Evolutionary conservation across 2,329 filamentous ascomycete species (phyloP).

Genomic region (Phaeosphaeriaceae sp.): DNA sequence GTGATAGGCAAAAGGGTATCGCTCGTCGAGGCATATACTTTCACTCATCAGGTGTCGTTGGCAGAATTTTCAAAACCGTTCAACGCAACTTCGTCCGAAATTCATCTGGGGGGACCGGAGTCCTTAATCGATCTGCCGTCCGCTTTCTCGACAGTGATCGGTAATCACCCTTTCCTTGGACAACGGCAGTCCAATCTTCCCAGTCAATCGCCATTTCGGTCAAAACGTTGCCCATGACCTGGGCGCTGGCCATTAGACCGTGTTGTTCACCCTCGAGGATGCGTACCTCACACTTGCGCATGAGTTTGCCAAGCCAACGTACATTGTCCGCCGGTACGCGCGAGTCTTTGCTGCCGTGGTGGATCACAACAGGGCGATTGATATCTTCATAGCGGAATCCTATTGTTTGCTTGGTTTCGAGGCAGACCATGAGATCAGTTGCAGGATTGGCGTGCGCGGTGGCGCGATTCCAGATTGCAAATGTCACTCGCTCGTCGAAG

Average conservation of each 20-base stretch:
- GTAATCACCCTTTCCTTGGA: constrained; percentile 19
- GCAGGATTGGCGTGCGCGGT: constrained; percentile 92
- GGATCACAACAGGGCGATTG: constrained; percentile 86
- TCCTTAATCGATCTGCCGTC: constrained; percentile 23
- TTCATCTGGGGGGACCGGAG: constrained; percentile 11
- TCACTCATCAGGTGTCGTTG: not conserved
- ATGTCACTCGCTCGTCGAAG: constrained; percentile 86
- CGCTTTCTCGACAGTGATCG: constrained; percentile 20
- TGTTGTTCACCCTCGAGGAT: constrained; percentile 92
- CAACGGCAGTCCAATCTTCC: constrained; percentile 54
- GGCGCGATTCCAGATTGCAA: constrained; percentile 92
- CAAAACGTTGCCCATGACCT: constrained; percentile 91
- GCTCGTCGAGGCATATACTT: not conserved
- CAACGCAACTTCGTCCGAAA: not conserved
- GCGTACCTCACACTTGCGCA: constrained; percentile 90
- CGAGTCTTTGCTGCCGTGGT: constrained; percentile 89
- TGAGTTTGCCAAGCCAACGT: constrained; percentile 90
- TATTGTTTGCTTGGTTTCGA: constrained; percentile 88
- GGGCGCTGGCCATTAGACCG: constrained; percentile 91
- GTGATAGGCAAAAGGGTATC: not conserved
- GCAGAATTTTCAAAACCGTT: not conserved
- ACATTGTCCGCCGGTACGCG: constrained; percentile 95
- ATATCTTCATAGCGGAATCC: constrained; percentile 98
- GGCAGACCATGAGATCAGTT: constrained; percentile 87
- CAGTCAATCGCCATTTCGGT: constrained; percentile 95